These are phyloP conservation scores for Volvox reticuliferus DNA, from an alignment of 139 green algal genomes.

Conservation along the genomic window DNA sequence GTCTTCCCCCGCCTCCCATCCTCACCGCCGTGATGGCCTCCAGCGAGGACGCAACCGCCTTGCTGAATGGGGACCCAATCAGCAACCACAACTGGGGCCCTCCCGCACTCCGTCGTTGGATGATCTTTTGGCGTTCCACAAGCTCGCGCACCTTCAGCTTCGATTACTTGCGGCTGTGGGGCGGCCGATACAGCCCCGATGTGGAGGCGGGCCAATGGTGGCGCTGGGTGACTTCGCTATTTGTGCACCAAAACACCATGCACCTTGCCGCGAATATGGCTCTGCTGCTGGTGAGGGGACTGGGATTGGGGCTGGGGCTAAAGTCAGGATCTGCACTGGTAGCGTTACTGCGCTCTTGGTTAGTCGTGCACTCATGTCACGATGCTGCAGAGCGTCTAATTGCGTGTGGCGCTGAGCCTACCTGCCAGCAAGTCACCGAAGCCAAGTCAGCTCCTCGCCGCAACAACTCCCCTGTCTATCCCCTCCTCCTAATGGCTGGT, in stretches of 20 bases:
- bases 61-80: not conserved
- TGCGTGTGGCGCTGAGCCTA: no score
- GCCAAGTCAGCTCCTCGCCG: no score
- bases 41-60: not conserved
- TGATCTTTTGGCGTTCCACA: conserved; percentile 22
- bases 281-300: conserved; percentile 62
- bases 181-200: conserved; percentile 49
- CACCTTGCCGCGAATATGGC: conserved; percentile 77
- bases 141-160: conserved; percentile 4
- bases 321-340: no score
- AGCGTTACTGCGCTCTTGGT: no score
- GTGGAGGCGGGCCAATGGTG: conserved; percentile 52
- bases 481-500: no score
- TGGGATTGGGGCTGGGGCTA: not conserved
- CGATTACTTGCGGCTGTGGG: conserved; percentile 45
- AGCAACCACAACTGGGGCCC: conserved; percentile 10
- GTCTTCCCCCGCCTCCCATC: no score
- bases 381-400: no score
- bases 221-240: conserved; percentile 72
- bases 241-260: conserved; percentile 71
- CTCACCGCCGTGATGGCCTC: no score
- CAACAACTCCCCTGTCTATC: no score
- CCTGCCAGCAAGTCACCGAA: no score
- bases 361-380: no score
- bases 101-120: not conserved